These are phyloP conservation scores for Hordeum marinum DNA, from an alignment of 176 grass and related monocot genomes.

Conservation along the genomic window DNA sequence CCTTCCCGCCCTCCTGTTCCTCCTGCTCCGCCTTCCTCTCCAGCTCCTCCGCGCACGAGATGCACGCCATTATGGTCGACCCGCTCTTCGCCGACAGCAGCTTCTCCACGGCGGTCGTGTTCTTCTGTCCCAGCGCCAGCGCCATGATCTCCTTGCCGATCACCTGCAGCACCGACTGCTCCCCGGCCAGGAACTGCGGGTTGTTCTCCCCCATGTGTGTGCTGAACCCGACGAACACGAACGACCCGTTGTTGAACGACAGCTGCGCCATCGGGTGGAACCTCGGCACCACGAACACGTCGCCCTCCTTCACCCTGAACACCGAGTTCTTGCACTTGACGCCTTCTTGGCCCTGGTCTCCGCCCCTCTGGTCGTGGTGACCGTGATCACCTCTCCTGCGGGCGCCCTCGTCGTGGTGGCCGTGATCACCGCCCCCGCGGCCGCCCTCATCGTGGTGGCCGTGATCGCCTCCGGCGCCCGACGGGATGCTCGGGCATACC, in stretches of 20 bases:
- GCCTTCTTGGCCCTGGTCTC: background rate
- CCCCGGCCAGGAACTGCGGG: conserved; percentile 81
- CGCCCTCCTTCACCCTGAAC: conserved; percentile 66
- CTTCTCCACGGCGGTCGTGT: conserved; percentile 38
- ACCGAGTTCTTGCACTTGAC: conserved; percentile 39
- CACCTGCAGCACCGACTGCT: conserved; percentile 45
- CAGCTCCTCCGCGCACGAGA: conserved; percentile 78
- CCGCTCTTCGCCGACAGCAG: conserved; percentile 45
- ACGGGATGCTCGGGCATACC: conserved; percentile 50
- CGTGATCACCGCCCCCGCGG: background rate
- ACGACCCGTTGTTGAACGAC: conserved; percentile 78
- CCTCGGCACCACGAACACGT: conserved; percentile 68
- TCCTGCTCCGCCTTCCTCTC: conserved; percentile 39
- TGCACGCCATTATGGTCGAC: conserved; percentile 61
- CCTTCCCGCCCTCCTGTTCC: background rate
- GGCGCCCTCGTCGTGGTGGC: background rate
- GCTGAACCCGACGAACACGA: conserved; percentile 88
- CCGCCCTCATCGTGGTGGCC: background rate
- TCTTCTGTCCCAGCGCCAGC: conserved; percentile 36
- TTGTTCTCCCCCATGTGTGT: conserved; percentile 59
- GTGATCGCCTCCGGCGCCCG: background rate
- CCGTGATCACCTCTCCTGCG: background rate
- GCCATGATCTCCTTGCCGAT: conserved; percentile 50
- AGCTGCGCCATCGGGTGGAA: conserved; percentile 88
- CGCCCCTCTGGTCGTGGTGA: background rate